Conservation (phyloP, 768 basidiomycete species). For the Amanita polypyramis region DNA sequence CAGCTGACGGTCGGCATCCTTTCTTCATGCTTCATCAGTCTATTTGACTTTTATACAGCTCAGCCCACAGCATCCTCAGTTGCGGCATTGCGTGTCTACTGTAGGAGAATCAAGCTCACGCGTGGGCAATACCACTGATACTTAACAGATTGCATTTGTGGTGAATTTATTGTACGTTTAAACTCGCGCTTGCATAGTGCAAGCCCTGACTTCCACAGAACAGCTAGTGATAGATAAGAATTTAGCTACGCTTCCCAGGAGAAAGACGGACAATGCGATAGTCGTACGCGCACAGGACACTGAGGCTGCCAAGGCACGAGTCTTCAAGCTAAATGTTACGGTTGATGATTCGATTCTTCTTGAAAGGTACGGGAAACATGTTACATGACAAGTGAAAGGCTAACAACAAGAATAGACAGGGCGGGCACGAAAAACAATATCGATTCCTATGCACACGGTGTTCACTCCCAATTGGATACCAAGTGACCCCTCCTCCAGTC, state of each 20-base stretch:
- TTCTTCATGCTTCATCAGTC: not conserved
- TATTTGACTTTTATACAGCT: conserved; percentile 30
- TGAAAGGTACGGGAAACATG: conserved; percentile 49
- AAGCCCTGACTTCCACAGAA: not conserved
- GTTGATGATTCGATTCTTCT: conserved; percentile 60
- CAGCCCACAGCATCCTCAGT: conserved; percentile 72
- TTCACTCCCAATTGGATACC: conserved; percentile 63
- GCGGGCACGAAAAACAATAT: conserved; percentile 69
- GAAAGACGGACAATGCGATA: conserved; percentile 70
- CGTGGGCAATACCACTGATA: not conserved
- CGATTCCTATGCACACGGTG: conserved; percentile 63
- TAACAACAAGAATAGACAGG: conserved; percentile 28
- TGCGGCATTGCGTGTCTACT: conserved; percentile 73
- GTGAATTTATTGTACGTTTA: conserved; percentile 69
- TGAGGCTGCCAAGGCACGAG: conserved; percentile 42
- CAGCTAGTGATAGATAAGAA: conserved; percentile 79
- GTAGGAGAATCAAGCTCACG: conserved; percentile 30
- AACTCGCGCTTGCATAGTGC: not conserved
- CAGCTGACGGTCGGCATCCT: conserved; percentile 58
- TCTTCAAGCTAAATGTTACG: conserved; percentile 83
- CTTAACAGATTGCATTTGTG: conserved; percentile 70
- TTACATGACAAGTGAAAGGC: not conserved
- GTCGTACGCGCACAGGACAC: conserved; percentile 70
- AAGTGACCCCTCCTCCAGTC: conserved; percentile 62
- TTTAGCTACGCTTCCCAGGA: conserved; percentile 54